A percentile compares a stretch with the other conserved stretches of the same genome.
Evolutionary conservation across 768 basidiomycete genomes (phyloP).

Genomic region (Psilocybe azurescens): DNA sequence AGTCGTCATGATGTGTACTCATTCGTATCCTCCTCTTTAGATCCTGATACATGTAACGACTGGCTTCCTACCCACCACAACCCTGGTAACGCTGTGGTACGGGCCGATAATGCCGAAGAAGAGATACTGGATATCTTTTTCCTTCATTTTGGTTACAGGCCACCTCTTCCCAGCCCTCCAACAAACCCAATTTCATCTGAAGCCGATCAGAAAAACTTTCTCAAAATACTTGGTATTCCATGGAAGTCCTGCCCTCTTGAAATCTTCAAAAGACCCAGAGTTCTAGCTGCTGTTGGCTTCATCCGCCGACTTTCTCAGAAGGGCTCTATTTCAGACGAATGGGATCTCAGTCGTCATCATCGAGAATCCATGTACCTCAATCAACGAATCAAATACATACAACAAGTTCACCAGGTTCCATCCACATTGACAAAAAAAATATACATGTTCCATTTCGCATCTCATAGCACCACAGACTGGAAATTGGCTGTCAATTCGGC

Average conservation of each 20-base stretch:
- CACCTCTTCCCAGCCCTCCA: not conserved
- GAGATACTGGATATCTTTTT: not conserved
- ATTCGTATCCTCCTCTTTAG: not conserved
- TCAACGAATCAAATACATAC: not conserved
- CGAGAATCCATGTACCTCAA: not conserved
- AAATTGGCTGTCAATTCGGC: slow-evolving; percentile 1
- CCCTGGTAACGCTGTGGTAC: not conserved
- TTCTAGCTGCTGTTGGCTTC: not conserved
- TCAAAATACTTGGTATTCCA: not conserved
- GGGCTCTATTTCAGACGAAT: not conserved
- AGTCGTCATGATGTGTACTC: not conserved
- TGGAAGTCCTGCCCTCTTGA: not conserved
- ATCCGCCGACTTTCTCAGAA: not conserved
- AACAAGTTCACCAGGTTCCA: no score
- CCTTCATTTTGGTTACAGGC: slow-evolving; percentile 1
- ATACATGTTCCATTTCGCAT: slow-evolving; percentile 6
- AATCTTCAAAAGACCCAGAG: not conserved
- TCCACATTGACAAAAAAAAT: not conserved
- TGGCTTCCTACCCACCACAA: not conserved
- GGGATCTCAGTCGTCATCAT: slow-evolving; percentile 3
- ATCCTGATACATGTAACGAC: not conserved
- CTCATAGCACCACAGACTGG: not conserved
- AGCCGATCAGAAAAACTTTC: not conserved
- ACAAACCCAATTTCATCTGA: not conserved
- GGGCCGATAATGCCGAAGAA: not conserved